Base-by-base conservation (phyloP, 306 rosid genomes). In the Cucumis hystrix region DNA sequence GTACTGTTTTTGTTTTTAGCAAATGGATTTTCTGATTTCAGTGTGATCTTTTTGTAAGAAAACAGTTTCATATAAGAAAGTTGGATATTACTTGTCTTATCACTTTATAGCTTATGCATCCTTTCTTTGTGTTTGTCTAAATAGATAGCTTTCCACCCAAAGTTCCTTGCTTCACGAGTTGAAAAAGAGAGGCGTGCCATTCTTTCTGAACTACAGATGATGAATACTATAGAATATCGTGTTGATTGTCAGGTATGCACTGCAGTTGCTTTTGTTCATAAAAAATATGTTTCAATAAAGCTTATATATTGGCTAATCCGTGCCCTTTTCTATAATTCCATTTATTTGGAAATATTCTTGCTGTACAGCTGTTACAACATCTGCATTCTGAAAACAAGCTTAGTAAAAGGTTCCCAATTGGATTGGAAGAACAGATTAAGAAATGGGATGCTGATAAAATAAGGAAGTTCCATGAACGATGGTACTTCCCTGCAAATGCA, bases 401-500 rank as follows among this genome's bases (percentile, higher is more conserved):
- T 80, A 95, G 99, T 89, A 90, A 86, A 88, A 89, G 99, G 86
- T 95, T 95, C 85, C 99, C 99, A 43, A 95, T 95, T 80, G 99
- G 99, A 77, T 82, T 95, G 83, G 99, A 95, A 83, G 99, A 95
- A 74, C 99, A 95, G 86, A 95, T 92, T 85, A 92, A 92, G 87
- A 95, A 89, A 81, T 95, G 97, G 97, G 99, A 92, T 89, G 97
- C 89, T 20, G 97, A 95, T 80, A 95, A 92, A 89, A 92, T 95
- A 77, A 88, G 97, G 84, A 95, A 92, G 90, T 95, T 95, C 80
- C 99, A 95, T 49, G 99, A 95, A 87, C 97, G 97, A 51, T 95
- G 99, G 97, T 95, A 95, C 85, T 92, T 90, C 87, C 99, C 99
- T 82, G 99, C 97, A 85, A 95, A 95, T 86, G 96, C 99, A 77